Evolutionary conservation across 257 asterid genomes (phyloP).

Genomic region (Schizonepeta tenuifolia): DNA sequence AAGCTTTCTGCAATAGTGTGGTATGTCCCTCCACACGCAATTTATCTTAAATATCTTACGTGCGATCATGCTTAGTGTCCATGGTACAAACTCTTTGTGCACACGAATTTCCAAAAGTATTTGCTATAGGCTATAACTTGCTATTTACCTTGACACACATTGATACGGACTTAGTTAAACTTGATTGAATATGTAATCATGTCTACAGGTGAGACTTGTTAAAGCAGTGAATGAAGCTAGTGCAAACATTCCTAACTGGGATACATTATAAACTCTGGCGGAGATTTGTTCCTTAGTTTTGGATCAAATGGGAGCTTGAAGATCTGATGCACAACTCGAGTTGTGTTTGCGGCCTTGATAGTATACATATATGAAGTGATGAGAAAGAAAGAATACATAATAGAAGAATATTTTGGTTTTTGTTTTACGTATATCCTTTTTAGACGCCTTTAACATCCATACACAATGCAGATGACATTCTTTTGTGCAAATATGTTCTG

Average conservation of each 20-base stretch:
- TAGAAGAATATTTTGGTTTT: constrained; percentile 39
- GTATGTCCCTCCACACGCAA: too few relatives aligned
- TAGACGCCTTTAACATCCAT: constrained; percentile 17
- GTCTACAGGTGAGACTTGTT: constrained; percentile 82
- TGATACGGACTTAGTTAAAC: not conserved
- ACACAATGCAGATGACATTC: constrained; percentile 33
- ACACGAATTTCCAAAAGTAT: not conserved
- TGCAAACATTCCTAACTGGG: constrained; percentile 90
- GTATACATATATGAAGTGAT: constrained; percentile 29
- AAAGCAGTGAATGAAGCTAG: constrained; percentile 87
- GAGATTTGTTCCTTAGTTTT: constrained; percentile 22
- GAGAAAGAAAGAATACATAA: constrained; percentile 32
- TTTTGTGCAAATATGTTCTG: constrained; percentile 35
- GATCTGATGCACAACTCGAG: constrained; percentile 25
- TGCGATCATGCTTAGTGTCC: too few relatives aligned
- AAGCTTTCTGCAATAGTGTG: too few relatives aligned
- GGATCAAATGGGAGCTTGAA: constrained; percentile 34
- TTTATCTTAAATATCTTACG: too few relatives aligned
- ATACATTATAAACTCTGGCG: constrained; percentile 38
- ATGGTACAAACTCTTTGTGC: too few relatives aligned
- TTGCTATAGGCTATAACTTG: not conserved
- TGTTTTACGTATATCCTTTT: constrained; percentile 30
- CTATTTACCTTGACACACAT: not conserved
- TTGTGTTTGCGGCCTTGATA: constrained; percentile 29
- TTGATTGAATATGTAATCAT: constrained; percentile 1